These are phyloP conservation scores for Entrophospora sp. DNA, from an alignment of 192 early-diverging fungal species.

Conservation along the genomic window DNA sequence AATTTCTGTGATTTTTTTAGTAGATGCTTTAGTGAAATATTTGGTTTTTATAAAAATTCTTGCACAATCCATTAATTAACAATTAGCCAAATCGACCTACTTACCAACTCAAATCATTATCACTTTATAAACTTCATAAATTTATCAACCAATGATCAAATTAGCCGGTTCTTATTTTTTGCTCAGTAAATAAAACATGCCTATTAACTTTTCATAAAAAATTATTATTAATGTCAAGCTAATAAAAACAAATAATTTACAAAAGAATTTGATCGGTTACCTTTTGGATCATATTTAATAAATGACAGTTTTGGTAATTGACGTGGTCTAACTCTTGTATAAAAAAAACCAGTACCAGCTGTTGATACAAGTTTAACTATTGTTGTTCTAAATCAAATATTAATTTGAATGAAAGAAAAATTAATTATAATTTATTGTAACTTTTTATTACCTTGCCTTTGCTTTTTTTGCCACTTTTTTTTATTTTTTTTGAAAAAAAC, in stretches of 20 bases:
- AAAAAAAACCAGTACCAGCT: slow-evolving; percentile 91
- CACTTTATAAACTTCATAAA: too few species aligned
- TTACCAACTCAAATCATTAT: too few species aligned
- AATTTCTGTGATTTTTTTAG: too few species aligned
- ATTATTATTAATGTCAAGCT: slow-evolving; percentile 25
- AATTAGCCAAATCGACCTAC: too few species aligned
- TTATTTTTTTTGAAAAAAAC: too few species aligned
- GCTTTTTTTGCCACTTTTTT: slow-evolving; percentile 72
- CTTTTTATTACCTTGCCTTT: slow-evolving; percentile 49
- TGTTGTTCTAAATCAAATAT: slow-evolving; percentile 48
- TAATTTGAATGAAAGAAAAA: not conserved
- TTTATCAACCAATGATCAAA: too few species aligned
- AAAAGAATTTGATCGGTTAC: slow-evolving; percentile 26
- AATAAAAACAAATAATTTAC: not conserved
- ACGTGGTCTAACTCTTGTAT: slow-evolving; percentile 70
- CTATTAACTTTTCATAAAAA: not conserved
- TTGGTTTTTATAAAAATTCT: too few species aligned
- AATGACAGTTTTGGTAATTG: slow-evolving; percentile 73
- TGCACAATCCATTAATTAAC: too few species aligned
- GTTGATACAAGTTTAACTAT: slow-evolving; percentile 78
- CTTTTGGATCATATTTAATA: slow-evolving; percentile 91
- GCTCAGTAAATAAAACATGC: slow-evolving; percentile 13
- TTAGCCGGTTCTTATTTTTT: slow-evolving; percentile 11
- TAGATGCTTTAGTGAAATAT: too few species aligned
- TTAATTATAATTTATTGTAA: not conserved